Conservation (phyloP, 2,329 filamentous ascomycete genomes). For the Cordyceps sp. region DNA sequence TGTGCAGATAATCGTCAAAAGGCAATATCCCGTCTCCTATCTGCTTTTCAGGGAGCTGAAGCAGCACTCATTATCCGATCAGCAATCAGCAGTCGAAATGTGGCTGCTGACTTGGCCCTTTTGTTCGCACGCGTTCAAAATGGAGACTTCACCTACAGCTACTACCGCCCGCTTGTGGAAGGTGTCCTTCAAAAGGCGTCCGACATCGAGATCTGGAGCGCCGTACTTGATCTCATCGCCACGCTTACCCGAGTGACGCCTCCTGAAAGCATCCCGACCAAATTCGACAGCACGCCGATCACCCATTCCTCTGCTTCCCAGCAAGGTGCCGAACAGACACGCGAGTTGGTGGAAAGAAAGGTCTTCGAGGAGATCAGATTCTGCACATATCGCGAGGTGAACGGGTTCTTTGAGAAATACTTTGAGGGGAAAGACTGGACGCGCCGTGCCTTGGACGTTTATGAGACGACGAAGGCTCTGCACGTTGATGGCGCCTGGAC, state of each 20-base stretch:
- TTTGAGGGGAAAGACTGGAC: no score
- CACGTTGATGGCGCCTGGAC: no score
- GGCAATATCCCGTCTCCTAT: neutral
- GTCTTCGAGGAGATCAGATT: neutral
- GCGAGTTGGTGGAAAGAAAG: neutral
- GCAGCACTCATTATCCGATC: neutral
- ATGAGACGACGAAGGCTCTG: no score
- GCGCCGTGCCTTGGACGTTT: no score
- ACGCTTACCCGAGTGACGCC: neutral
- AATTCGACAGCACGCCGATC: neutral
- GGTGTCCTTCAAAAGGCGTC: neutral
- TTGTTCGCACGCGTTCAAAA: neutral
- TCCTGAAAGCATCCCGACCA: neutral
- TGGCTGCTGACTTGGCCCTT: neutral
- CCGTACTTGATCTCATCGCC: neutral
- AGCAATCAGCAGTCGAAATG: neutral
- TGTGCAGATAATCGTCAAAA: neutral
- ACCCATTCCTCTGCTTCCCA: neutral
- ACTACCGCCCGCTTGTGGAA: neutral
- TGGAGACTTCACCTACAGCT: neutral
- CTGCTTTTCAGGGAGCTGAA: neutral
- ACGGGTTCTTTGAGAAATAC: no score
- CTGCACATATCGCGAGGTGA: neutral
- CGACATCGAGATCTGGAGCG: neutral
- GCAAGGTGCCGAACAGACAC: neutral